Evolutionary conservation across 441 rosid species (phyloP).

Genomic region (Viola pubescens): DNA sequence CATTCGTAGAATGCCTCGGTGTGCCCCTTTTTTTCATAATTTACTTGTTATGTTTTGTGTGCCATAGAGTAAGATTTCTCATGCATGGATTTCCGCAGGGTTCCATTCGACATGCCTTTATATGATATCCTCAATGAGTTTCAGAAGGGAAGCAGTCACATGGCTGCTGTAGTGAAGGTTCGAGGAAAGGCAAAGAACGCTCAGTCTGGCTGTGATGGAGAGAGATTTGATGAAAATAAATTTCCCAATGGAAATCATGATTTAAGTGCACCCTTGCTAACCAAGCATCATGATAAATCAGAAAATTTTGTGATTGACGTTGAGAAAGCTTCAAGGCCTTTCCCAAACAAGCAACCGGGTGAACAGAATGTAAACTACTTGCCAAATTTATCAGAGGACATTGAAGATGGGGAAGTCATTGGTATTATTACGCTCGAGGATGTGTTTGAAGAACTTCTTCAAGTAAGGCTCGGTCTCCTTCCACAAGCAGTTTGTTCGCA

Average conservation of each 20-base stretch:
- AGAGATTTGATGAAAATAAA: conserved; percentile 32
- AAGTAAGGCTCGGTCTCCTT: conserved; percentile 27
- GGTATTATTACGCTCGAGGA: conserved; percentile 95
- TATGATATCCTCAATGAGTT: conserved; percentile 92
- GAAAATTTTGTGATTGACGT: conserved; percentile 45
- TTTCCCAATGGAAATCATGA: conserved; percentile 25
- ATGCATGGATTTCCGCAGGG: conserved; percentile 36
- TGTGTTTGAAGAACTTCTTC: conserved; percentile 90
- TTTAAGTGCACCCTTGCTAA: conserved; percentile 47
- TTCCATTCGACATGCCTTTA: conserved; percentile 87
- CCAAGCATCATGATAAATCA: conserved; percentile 37
- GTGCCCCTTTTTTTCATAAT: neutral
- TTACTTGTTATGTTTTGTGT: neutral
- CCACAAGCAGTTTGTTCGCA: neutral
- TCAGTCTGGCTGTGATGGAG: conserved; percentile 36
- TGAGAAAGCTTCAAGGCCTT: conserved; percentile 38
- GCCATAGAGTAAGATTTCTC: neutral
- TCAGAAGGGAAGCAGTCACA: conserved; percentile 97
- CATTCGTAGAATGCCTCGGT: conserved; percentile 88
- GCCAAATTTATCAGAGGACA: conserved; percentile 41
- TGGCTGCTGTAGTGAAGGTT: conserved; percentile 92
- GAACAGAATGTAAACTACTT: conserved; percentile 31
- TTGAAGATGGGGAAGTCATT: conserved; percentile 80
- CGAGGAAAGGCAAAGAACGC: conserved; percentile 41
- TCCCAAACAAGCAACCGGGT: conserved; percentile 19